Conservation (phyloP, 805 yeast species). For the Teunomyces panamensis region DNA sequence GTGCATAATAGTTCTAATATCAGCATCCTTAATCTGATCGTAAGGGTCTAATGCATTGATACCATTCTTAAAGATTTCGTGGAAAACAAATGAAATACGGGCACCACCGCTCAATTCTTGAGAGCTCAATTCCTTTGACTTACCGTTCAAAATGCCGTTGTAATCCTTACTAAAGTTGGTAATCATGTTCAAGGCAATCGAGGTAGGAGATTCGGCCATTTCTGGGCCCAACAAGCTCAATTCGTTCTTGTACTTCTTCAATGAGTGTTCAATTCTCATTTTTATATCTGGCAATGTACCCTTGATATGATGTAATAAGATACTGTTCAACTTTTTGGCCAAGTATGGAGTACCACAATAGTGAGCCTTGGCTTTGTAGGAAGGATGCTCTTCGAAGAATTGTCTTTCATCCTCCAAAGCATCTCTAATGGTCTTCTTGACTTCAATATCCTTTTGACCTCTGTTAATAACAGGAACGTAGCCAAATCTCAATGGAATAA, state of each 20-base stretch:
- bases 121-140: constrained; percentile 82
- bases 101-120: constrained; percentile 97
- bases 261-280: constrained; percentile 64
- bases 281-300: constrained; percentile 77
- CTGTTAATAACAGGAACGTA: constrained; percentile 84
- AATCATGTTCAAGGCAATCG: constrained; percentile 84
- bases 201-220: constrained; percentile 82
- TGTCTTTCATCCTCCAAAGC: constrained; percentile 79
- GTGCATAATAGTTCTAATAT: constrained; percentile 94
- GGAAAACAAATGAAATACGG: constrained; percentile 93
- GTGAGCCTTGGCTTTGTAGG: constrained; percentile 89
- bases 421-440: constrained; percentile 78
- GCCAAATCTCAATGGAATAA: constrained; percentile 91
- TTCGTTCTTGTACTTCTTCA: constrained; percentile 73
- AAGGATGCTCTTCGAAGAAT: constrained; percentile 85
- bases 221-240: constrained; percentile 78
- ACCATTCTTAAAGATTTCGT: constrained; percentile 93
- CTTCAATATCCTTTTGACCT: constrained; percentile 94
- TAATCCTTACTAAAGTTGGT: constrained; percentile 92
- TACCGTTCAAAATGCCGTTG: constrained; percentile 87
- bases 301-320: constrained; percentile 79
- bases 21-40: constrained; percentile 93
- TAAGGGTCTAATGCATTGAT: constrained; percentile 90
- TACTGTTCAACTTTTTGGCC: constrained; percentile 86
- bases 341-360: constrained; percentile 98